Evolutionary conservation across 225 moss, liverwort and hornwort genomes (phyloP).

Genomic region (Bryum argenteum): DNA sequence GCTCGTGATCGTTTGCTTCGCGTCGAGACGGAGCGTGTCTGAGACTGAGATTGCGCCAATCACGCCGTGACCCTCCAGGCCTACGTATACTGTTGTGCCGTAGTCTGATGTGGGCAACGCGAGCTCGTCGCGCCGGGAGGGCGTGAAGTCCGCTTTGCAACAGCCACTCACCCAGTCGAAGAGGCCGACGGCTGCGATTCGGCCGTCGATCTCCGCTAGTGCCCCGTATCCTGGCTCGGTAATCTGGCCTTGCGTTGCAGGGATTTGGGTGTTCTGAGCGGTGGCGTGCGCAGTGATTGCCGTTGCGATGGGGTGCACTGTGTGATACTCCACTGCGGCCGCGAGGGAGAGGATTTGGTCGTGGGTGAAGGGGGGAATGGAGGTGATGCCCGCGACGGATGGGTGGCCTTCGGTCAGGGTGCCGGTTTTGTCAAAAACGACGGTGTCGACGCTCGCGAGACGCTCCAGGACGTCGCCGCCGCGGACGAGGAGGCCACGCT

Average conservation of each 20-base stretch:
- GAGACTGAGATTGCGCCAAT: constrained; percentile 82
- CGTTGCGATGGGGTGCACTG: constrained; percentile 79
- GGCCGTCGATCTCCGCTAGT: constrained; percentile 74
- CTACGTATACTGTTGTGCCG: constrained; percentile 69
- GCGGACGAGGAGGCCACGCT: constrained; percentile 75
- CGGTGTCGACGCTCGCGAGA: constrained; percentile 67
- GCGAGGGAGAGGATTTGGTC: constrained; percentile 60
- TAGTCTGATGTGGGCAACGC: constrained; percentile 35
- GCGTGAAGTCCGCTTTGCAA: constrained; percentile 49
- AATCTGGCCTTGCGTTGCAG: constrained; percentile 70
- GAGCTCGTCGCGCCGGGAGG: constrained; percentile 41
- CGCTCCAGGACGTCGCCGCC: constrained; percentile 93
- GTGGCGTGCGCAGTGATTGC: constrained; percentile 44
- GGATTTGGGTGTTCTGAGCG: constrained; percentile 14
- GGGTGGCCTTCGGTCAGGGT: constrained; percentile 91
- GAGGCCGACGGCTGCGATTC: constrained; percentile 75
- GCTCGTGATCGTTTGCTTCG: constrained; percentile 61
- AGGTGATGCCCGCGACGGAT: constrained; percentile 64
- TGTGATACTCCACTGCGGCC: constrained; percentile 81
- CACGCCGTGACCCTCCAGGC: constrained; percentile 84
- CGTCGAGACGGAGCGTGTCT: constrained; percentile 76
- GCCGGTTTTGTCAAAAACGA: constrained; percentile 94
- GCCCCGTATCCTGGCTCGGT: constrained; percentile 97
- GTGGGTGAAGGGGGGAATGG: constrained; percentile 40
- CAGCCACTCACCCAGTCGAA: constrained; percentile 87